phyloP scores from a whole-genome alignment of 805 yeast species.

The Saccharomycopsis amapae region DNA sequence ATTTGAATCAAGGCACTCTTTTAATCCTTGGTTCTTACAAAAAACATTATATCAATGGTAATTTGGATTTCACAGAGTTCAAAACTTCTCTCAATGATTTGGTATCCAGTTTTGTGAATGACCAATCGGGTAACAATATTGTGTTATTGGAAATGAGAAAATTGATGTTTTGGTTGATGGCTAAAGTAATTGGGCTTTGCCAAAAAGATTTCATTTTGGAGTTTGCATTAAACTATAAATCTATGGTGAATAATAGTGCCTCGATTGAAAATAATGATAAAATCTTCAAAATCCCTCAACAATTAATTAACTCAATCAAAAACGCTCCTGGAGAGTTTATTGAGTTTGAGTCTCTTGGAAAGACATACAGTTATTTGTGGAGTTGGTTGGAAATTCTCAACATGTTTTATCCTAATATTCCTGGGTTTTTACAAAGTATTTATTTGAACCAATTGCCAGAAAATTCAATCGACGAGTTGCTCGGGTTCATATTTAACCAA shows the following conservation, averaged over 20 bases:
- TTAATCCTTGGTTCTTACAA: slow-evolving; percentile 5
- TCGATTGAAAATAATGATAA: slow-evolving; percentile 24
- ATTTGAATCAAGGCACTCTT: slow-evolving; percentile 5
- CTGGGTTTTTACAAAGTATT: slow-evolving; percentile 53
- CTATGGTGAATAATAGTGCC: slow-evolving; percentile 25
- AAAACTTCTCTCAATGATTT: not conserved
- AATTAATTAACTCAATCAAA: slow-evolving; percentile 32
- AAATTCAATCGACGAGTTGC: slow-evolving; percentile 40
- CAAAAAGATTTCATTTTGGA: slow-evolving; percentile 52
- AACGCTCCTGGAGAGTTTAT: slow-evolving; percentile 30
- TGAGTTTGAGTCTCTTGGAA: slow-evolving; percentile 32
- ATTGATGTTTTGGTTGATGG: not conserved
- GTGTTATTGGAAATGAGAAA: not conserved
- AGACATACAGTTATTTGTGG: slow-evolving; percentile 40
- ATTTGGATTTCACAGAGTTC: not conserved
- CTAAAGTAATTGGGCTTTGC: not conserved
- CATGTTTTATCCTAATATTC: slow-evolving; percentile 59
- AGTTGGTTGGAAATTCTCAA: slow-evolving; percentile 59
- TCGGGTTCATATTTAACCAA: slow-evolving; percentile 48
- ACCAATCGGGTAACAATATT: not conserved
- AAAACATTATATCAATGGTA: not conserved
- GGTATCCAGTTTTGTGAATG: slow-evolving; percentile 1
- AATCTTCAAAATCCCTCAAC: slow-evolving; percentile 34
- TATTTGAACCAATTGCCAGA: slow-evolving; percentile 46
- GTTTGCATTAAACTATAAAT: slow-evolving; percentile 32